phyloP scores from a whole-genome alignment of 140 eudicot species.

The Stevia rebaudiana region DNA sequence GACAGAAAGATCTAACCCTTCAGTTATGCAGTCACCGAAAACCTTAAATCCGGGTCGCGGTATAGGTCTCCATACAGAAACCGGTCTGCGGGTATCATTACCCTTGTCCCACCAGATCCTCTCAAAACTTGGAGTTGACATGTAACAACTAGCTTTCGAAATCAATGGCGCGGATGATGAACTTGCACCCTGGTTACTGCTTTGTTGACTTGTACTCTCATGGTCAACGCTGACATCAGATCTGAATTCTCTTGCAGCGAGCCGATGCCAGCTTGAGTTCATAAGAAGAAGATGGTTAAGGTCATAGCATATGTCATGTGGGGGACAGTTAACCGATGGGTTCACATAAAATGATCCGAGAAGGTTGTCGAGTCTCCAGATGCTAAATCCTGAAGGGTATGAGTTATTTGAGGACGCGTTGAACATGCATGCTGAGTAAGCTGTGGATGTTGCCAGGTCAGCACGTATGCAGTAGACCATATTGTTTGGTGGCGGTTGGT shows the following conservation, averaged over 20 bases:
- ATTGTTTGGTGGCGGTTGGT: slow-evolving; percentile 82
- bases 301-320: slow-evolving; percentile 57
- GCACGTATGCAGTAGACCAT: slow-evolving; percentile 75
- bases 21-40: slow-evolving; percentile 90
- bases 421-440: slow-evolving; percentile 69
- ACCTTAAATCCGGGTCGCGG: slow-evolving; percentile 73
- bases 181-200: slow-evolving; percentile 36
- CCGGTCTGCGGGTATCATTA: slow-evolving; percentile 71
- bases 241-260: slow-evolving; percentile 39
- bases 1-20: slow-evolving; percentile 53
- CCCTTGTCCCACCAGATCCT: slow-evolving; percentile 99
- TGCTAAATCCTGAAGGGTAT: slow-evolving; percentile 76
- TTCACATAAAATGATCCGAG: slow-evolving; percentile 81
- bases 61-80: slow-evolving; percentile 90
- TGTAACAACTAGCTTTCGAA: slow-evolving; percentile 51
- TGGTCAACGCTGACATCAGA: slow-evolving; percentile 28
- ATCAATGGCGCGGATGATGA: slow-evolving; percentile 71
- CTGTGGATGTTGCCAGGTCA: slow-evolving; percentile 88
- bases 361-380: slow-evolving; percentile 85
- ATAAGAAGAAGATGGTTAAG: slow-evolving; percentile 65
- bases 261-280: slow-evolving; percentile 51
- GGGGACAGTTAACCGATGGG: slow-evolving; percentile 46
- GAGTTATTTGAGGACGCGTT: slow-evolving; percentile 39
- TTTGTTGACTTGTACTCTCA: slow-evolving; percentile 31
- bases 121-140: slow-evolving; percentile 86